Percentiles rank a stretch among this genome's conserved stretches.
Conservation (phyloP, 352 stramenopile species). For the Phytophthora tentaculata region DNA sequence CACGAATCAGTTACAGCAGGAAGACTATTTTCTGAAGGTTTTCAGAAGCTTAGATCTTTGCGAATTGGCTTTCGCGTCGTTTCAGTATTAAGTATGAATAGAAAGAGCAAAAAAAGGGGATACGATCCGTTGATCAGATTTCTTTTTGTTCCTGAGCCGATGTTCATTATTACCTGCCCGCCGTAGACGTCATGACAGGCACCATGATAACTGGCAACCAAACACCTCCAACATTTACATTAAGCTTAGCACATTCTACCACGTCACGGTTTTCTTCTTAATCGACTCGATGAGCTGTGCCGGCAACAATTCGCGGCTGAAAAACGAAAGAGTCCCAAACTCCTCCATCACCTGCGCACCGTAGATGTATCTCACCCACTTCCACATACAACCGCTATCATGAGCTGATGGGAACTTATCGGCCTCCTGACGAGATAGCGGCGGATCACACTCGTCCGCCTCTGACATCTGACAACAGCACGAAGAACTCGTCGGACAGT, state of each 20-base stretch:
- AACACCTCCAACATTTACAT: too few relatives aligned
- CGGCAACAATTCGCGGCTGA: constrained; percentile 51
- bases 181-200: too few relatives aligned
- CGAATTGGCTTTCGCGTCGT: constrained; percentile 4
- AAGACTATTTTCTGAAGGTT: constrained; percentile 3
- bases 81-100: constrained; percentile 24
- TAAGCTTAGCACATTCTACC: constrained; percentile 24
- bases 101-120: background rate
- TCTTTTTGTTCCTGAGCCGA: too few relatives aligned
- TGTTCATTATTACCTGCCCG: too few relatives aligned
- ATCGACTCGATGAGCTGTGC: constrained; percentile 55
- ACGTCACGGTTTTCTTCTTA: constrained; percentile 50
- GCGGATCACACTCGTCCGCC: constrained; percentile 13
- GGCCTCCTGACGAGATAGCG: constrained; percentile 11
- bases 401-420: background rate
- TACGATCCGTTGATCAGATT: too few relatives aligned
- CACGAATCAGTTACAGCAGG: constrained; percentile 9
- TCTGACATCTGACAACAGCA: constrained; percentile 23
- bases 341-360: constrained; percentile 47
- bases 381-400: constrained; percentile 31
- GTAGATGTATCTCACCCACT: constrained; percentile 53
- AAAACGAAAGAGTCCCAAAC: constrained; percentile 55
- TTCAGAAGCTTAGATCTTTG: too few relatives aligned
- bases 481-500: too few relatives aligned
- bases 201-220: too few relatives aligned